phyloP scores from a whole-genome alignment of 345 rosid genomes.

The Heritiera fomes region DNA sequence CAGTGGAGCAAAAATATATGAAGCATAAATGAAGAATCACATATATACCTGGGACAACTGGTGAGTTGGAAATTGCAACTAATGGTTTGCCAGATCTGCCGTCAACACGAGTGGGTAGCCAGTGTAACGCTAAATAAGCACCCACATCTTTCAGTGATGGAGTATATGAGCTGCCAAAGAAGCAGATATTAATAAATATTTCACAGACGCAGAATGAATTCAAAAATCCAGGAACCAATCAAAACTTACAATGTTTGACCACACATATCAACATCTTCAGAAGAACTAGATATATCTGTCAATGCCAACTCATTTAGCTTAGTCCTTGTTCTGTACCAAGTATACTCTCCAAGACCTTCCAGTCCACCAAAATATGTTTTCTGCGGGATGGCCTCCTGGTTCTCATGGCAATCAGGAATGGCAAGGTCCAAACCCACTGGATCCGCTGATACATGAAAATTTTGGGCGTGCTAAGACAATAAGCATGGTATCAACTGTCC shows the following conservation, averaged over 20 bases:
- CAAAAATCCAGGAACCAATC: constrained; percentile 20
- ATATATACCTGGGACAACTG: constrained; percentile 73
- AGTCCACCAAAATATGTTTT: constrained; percentile 86
- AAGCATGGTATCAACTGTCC: constrained; percentile 2
- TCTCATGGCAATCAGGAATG: constrained; percentile 74
- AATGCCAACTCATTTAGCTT: constrained; percentile 62
- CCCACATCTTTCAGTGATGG: constrained; percentile 94
- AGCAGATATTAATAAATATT: constrained; percentile 14
- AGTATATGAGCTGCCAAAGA: constrained; percentile 60
- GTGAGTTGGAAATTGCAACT: constrained; percentile 64
- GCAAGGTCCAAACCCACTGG: constrained; percentile 85
- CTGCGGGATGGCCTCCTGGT: constrained; percentile 64
- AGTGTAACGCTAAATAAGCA: constrained; percentile 66
- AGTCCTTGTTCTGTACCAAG: constrained; percentile 74
- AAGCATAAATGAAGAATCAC: neutral
- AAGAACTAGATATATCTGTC: constrained; percentile 49
- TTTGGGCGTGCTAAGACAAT: constrained; percentile 15
- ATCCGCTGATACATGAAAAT: constrained; percentile 57
- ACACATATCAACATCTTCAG: constrained; percentile 52
- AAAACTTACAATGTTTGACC: constrained; percentile 71
- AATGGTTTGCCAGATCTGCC: constrained; percentile 86
- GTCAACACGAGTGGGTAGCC: constrained; percentile 87
- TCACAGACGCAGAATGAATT: neutral
- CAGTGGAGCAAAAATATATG: neutral
- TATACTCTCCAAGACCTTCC: constrained; percentile 71